These are phyloP conservation scores for Jimgerdemannia flammicorona DNA, from an alignment of 192 early-diverging fungal genomes.

Conservation along the genomic window DNA sequence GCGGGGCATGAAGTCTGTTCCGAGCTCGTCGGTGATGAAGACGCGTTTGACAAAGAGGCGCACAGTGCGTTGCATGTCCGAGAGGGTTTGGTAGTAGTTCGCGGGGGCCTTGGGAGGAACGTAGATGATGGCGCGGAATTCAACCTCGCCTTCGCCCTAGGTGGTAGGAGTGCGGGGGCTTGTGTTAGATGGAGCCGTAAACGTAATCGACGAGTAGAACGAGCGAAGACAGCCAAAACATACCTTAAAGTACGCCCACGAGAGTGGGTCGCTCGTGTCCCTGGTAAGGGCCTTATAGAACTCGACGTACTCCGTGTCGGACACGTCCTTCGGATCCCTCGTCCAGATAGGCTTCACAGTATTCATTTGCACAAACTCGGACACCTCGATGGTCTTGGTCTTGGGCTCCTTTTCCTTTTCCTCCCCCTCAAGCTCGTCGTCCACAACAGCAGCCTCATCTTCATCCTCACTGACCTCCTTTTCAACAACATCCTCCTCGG, in stretches of 20 bases:
- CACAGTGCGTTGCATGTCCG: constrained; percentile 56
- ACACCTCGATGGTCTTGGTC: constrained; percentile 50
- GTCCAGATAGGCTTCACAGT: constrained; percentile 94
- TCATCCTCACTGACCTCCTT: constrained; percentile 28
- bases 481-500: constrained; percentile 35
- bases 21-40: constrained; percentile 92
- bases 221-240: background rate
- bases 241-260: constrained; percentile 79
- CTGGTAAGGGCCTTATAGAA: constrained; percentile 86
- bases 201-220: background rate
- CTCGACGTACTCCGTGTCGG: constrained; percentile 79
- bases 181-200: background rate
- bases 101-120: constrained; percentile 63
- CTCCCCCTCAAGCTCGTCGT: constrained; percentile 50
- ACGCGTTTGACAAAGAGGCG: constrained; percentile 95
- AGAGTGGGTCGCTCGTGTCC: constrained; percentile 66
- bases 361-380: constrained; percentile 82
- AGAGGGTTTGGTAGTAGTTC: constrained; percentile 49
- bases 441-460: constrained; percentile 19
- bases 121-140: constrained; percentile 88
- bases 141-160: constrained; percentile 83
- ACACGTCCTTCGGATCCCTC: constrained; percentile 72
- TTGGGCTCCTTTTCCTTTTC: constrained; percentile 52
- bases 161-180: background rate
- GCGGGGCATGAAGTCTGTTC: constrained; percentile 76